phyloP scores from a whole-genome alignment of 2,329 filamentous ascomycete species.

The Penicillium italicum region DNA sequence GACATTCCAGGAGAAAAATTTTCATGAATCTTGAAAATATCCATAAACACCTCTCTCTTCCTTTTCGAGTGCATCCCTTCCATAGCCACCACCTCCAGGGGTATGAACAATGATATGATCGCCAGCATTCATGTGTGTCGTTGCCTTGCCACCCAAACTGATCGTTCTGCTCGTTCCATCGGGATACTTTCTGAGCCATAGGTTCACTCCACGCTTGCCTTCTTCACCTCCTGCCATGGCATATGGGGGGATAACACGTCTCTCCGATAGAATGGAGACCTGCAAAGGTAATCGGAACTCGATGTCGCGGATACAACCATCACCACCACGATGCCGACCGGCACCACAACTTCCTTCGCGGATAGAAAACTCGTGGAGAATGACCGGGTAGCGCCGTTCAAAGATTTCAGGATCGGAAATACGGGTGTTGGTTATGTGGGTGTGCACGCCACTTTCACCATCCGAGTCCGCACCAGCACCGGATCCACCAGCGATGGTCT shows the following conservation, averaged over 20 bases:
- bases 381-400: constrained; percentile 69
- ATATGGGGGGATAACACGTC: constrained; percentile 69
- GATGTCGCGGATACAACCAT: constrained; percentile 72
- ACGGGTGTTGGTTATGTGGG: constrained; percentile 79
- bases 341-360: constrained; percentile 59
- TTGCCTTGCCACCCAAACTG: not conserved
- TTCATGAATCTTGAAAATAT: not conserved
- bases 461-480: constrained; percentile 70
- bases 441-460: constrained; percentile 69
- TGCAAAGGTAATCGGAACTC: constrained; percentile 74
- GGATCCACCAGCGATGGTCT: constrained; percentile 73
- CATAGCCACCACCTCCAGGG: not conserved
- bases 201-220: constrained; percentile 38
- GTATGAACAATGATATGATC: not conserved
- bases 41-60: not conserved
- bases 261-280: constrained; percentile 69
- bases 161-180: not conserved
- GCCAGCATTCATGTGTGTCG: not conserved
- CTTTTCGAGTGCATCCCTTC: not conserved
- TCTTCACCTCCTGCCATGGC: constrained; percentile 76
- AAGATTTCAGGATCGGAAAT: constrained; percentile 78
- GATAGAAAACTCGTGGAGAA: constrained; percentile 66
- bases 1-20: not conserved
- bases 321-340: constrained; percentile 65
- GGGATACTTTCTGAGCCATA: not conserved